A percentile compares a stretch with the other conserved stretches of the same genome.
phyloP scores from a whole-genome alignment of 192 early-diverging fungal genomes.

The Diversispora epigaea region DNA sequence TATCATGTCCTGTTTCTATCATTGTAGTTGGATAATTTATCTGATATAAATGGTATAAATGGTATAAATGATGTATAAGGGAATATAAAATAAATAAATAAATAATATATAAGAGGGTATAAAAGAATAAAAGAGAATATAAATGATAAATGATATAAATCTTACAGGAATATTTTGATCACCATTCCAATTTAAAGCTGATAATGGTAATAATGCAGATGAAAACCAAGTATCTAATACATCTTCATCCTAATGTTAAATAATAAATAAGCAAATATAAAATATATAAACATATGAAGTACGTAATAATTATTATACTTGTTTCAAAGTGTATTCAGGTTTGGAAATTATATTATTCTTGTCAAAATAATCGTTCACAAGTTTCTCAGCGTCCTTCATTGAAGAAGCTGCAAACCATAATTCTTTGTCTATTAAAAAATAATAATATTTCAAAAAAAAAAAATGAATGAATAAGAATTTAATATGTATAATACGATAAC shows the following conservation, averaged over 20 bases:
- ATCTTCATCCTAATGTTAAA: constrained; percentile 75
- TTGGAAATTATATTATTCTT: constrained; percentile 42
- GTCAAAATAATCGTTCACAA: constrained; percentile 52
- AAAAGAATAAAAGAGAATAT: not conserved
- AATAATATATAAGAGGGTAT: not conserved
- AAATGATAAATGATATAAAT: not conserved
- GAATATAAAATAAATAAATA: constrained; percentile 45
- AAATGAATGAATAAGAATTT: not conserved
- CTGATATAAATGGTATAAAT: constrained; percentile 27
- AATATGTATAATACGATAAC: not conserved
- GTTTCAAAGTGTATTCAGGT: constrained; percentile 34
- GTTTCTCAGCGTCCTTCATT: constrained; percentile 55
- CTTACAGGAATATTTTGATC: constrained; percentile 36
- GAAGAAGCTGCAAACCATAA: constrained; percentile 69
- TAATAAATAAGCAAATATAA: constrained; percentile 1
- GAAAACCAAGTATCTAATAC: constrained; percentile 99
- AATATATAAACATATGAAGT: constrained; percentile 36
- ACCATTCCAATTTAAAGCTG: constrained; percentile 56
- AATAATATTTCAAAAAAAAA: not conserved
- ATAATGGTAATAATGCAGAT: constrained; percentile 87
- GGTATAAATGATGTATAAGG: not conserved
- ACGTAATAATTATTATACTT: constrained; percentile 26
- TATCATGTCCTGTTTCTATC: constrained; percentile 95
- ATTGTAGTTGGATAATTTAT: constrained; percentile 74
- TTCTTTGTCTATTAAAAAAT: constrained; percentile 40